These are phyloP conservation scores for Osmanthus fragrans DNA, from an alignment of 257 asterid genomes.

Conservation along the genomic window DNA sequence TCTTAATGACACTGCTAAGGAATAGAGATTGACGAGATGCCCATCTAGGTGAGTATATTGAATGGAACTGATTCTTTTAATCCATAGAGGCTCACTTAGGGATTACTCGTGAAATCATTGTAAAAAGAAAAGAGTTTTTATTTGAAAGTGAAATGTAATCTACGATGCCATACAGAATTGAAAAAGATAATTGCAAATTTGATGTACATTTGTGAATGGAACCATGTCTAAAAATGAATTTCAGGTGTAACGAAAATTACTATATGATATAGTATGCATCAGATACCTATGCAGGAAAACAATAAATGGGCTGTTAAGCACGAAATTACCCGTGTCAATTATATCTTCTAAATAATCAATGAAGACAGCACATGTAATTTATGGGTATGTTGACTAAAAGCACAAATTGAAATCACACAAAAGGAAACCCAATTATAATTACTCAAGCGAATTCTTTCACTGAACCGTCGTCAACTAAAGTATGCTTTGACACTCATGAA, in stretches of 20 bases:
- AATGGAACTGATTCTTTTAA: not conserved
- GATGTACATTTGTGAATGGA: not conserved
- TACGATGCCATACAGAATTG: not conserved
- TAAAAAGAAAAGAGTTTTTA: too few relatives aligned
- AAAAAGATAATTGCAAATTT: not conserved
- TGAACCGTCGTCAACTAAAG: too few relatives aligned
- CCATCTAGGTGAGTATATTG: not conserved
- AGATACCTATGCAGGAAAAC: not conserved
- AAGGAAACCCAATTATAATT: not conserved
- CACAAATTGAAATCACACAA: not conserved
- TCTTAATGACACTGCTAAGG: not conserved
- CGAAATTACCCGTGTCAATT: not conserved
- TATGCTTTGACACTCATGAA: not conserved
- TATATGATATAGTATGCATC: not conserved
- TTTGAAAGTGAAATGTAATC: not conserved
- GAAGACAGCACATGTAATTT: not conserved
- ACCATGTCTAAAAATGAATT: not conserved
- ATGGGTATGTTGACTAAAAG: not conserved
- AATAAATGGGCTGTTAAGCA: too few relatives aligned
- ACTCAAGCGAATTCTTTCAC: too few relatives aligned
- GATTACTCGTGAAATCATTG: not conserved
- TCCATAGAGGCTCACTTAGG: not conserved
- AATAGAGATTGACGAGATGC: not conserved
- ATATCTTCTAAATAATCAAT: not conserved
- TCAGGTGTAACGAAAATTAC: not conserved